These are phyloP conservation scores for Davidsoniella australis DNA, from an alignment of 2,329 filamentous ascomycete genomes.

Conservation along the genomic window DNA sequence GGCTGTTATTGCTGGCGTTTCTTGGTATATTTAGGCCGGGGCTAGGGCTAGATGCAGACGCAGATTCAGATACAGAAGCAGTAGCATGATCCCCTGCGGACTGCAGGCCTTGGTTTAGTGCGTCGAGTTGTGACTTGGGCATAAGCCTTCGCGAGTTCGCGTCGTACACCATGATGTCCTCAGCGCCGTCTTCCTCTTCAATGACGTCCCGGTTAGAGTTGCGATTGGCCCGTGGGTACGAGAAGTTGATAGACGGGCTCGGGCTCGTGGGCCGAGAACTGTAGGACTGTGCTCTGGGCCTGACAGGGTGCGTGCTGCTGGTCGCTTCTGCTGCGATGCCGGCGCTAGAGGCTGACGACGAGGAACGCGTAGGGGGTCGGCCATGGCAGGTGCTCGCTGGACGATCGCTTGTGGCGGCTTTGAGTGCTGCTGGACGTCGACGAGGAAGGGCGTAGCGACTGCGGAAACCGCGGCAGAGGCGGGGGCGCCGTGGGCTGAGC, in stretches of 20 bases:
- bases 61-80: slow-evolving; percentile 26
- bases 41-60: no score
- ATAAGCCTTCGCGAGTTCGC: slow-evolving; percentile 50
- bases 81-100: slow-evolving; percentile 19
- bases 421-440: slow-evolving; percentile 24
- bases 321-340: slow-evolving; percentile 12
- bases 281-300: slow-evolving; percentile 29
- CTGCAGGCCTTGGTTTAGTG: slow-evolving; percentile 7
- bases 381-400: slow-evolving; percentile 18
- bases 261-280: slow-evolving; percentile 25
- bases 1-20: neutral
- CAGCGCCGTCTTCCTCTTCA: slow-evolving; percentile 15
- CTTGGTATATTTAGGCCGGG: slow-evolving; percentile 1
- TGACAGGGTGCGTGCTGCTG: slow-evolving; percentile 16
- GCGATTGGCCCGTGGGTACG: slow-evolving; percentile 32
- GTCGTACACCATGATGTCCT: slow-evolving; percentile 40
- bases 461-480: neutral
- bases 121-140: slow-evolving; percentile 19
- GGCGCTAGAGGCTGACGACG: slow-evolving; percentile 28
- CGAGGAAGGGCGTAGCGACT: neutral
- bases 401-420: slow-evolving; percentile 36
- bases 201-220: slow-evolving; percentile 23
- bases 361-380: neutral
- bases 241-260: slow-evolving; percentile 41
- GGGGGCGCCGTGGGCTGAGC: slow-evolving; percentile 25